phyloP scores from a whole-genome alignment of 495 filamentous ascomycete species.

The Aspergillus asperescens region DNA sequence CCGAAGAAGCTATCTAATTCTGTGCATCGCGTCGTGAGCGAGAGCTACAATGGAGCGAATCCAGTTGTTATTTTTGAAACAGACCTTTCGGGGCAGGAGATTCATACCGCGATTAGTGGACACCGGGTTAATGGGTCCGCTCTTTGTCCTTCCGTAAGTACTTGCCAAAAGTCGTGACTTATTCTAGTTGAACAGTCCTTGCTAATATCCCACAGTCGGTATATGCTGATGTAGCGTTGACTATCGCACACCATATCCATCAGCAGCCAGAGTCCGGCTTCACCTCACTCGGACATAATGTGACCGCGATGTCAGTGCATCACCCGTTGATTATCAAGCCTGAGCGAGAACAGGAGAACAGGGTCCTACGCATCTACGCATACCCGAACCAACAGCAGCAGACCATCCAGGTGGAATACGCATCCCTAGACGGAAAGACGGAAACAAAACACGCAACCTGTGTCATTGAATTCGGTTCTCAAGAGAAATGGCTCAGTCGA shows the following conservation, averaged over 20 bases:
- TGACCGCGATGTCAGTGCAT: neutral
- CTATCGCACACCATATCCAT: neutral
- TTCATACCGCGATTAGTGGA: too few relatives aligned
- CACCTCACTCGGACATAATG: neutral
- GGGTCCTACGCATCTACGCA: neutral
- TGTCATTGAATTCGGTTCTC: neutral
- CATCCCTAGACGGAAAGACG: neutral
- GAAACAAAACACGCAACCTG: neutral
- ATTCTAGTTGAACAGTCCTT: too few relatives aligned
- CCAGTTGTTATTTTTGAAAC: neutral
- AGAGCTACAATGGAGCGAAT: too few relatives aligned
- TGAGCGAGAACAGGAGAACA: neutral
- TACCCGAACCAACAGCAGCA: neutral
- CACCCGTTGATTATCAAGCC: too few relatives aligned
- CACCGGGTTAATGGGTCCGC: constrained; percentile 5
- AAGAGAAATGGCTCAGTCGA: neutral
- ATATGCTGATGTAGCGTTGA: neutral
- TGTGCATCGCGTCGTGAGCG: neutral
- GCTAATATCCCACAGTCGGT: neutral
- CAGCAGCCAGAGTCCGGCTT: neutral
- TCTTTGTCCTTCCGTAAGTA: constrained; percentile 1
- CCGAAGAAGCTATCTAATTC: neutral
- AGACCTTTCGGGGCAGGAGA: too few relatives aligned
- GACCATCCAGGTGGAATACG: neutral
- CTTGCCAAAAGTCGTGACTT: neutral